A percentile compares a stretch with the other conserved stretches of the same genome.
These are phyloP conservation scores for Leptomonas seymouri DNA, from an alignment of 208 protist genomes.

Conservation along the genomic window DNA sequence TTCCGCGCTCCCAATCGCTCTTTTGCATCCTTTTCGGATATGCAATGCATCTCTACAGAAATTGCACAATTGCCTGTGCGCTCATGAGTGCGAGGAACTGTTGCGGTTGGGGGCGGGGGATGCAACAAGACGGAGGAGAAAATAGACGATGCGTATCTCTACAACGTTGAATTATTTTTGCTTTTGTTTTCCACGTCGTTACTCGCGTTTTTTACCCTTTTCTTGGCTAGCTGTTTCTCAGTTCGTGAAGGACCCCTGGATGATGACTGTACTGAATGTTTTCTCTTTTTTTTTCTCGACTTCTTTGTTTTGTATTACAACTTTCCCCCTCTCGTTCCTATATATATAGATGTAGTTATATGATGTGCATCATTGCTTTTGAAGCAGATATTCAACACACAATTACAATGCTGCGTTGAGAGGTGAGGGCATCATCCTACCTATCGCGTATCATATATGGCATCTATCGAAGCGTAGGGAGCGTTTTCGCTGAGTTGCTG, in stretches of 20 bases:
- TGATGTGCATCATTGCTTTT: too few relatives aligned
- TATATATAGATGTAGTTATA: neutral
- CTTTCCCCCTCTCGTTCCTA: neutral
- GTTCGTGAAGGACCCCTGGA: too few relatives aligned
- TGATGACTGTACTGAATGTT: too few relatives aligned
- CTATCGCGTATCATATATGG: too few relatives aligned
- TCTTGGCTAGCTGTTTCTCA: slow-evolving; percentile 8
- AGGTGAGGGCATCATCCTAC: too few relatives aligned
- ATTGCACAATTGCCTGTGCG: neutral
- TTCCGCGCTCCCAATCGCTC: slow-evolving; percentile 2
- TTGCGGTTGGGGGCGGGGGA: neutral
- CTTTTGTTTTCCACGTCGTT: slow-evolving; percentile 3
- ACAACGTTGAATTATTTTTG: slow-evolving; percentile 10
- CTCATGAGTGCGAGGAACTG: neutral
- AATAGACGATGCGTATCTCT: neutral
- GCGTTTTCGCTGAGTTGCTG: too few relatives aligned
- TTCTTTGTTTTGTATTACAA: slow-evolving; percentile 9
- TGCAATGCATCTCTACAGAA: neutral
- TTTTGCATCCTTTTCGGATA: slow-evolving; percentile 12
- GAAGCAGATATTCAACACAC: too few relatives aligned
- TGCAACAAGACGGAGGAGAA: slow-evolving; percentile 5
- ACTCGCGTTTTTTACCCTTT: slow-evolving; percentile 8
- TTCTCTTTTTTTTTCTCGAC: slow-evolving; percentile 1
- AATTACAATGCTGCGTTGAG: too few relatives aligned
- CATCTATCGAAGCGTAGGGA: too few relatives aligned